phyloP scores from a whole-genome alignment of 2,329 filamentous ascomycete genomes.

The Penicillium nordicum region DNA sequence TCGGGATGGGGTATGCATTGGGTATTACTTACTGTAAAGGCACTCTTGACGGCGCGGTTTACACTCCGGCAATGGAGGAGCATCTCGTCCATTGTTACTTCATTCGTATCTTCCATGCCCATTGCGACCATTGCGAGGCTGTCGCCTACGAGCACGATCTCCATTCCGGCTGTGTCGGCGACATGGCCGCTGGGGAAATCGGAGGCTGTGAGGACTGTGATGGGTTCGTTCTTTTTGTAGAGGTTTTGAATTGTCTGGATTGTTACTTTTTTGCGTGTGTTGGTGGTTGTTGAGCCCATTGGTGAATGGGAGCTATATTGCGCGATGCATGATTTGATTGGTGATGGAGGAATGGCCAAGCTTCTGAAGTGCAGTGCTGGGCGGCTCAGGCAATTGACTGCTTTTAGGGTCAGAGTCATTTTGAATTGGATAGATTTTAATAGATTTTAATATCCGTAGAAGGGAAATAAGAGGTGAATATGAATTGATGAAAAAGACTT shows the following conservation, averaged over 20 bases:
- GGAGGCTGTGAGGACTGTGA: slow-evolving; percentile 89
- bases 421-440: neutral
- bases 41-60: slow-evolving; percentile 70
- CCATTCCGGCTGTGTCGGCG: slow-evolving; percentile 87
- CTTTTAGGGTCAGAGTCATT: neutral
- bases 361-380: neutral
- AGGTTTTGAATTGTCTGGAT: slow-evolving; percentile 71
- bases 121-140: slow-evolving; percentile 94
- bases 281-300: slow-evolving; percentile 34
- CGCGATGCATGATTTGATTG: slow-evolving; percentile 16
- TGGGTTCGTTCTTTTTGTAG: slow-evolving; percentile 76
- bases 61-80: slow-evolving; percentile 87
- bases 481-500: neutral
- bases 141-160: slow-evolving; percentile 86
- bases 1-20: neutral
- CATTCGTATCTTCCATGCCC: slow-evolving; percentile 92
- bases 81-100: slow-evolving; percentile 92
- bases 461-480: neutral
- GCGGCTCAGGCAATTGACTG: neutral
- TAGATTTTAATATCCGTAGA: neutral
- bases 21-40: slow-evolving; percentile 67
- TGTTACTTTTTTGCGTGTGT: slow-evolving; percentile 74
- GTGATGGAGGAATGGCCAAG: neutral
- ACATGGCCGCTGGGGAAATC: slow-evolving; percentile 92
- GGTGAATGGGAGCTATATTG: slow-evolving; percentile 79